Evolutionary conservation across 805 yeast species (phyloP).

Genomic region (Cyberlindnera xishuangbannaensis): DNA sequence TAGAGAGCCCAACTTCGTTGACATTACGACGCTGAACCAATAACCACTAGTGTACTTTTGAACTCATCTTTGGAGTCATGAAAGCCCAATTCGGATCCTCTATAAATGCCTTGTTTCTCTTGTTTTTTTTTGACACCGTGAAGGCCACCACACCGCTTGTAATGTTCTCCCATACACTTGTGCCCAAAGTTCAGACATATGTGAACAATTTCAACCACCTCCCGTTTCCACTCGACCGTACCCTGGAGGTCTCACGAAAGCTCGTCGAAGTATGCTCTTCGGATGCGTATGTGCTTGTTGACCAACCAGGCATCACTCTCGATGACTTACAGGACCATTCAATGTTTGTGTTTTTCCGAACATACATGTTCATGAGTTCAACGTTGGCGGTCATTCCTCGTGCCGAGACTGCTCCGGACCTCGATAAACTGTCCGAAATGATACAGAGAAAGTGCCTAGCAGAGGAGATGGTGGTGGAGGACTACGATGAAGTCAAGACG

Average conservation of each 20-base stretch:
- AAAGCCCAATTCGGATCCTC: no score
- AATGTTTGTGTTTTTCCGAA: slow-evolving; percentile 43
- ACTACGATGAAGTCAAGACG: slow-evolving; percentile 42
- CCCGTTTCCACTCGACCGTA: slow-evolving; percentile 24
- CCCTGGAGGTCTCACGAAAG: slow-evolving; percentile 27
- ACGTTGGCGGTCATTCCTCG: slow-evolving; percentile 57
- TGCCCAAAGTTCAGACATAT: slow-evolving; percentile 24
- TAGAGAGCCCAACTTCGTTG: no score
- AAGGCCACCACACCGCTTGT: slow-evolving; percentile 9
- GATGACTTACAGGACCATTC: slow-evolving; percentile 40
- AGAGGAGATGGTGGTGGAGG: slow-evolving; percentile 33
- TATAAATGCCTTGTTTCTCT: no score
- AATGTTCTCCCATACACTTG: slow-evolving; percentile 13
- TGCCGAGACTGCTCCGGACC: slow-evolving; percentile 32
- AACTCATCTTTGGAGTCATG: no score
- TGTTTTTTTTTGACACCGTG: not conserved
- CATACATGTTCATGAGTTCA: slow-evolving; percentile 50
- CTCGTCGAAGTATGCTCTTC: slow-evolving; percentile 40
- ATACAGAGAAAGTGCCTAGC: slow-evolving; percentile 50
- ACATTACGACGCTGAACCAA: no score
- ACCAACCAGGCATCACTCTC: slow-evolving; percentile 46
- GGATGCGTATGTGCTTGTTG: slow-evolving; percentile 51
- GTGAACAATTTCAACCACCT: slow-evolving; percentile 18
- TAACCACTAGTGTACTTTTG: no score
- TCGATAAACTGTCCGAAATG: slow-evolving; percentile 36